A percentile compares a stretch with the other conserved stretches of the same genome.
Conservation (phyloP, 2,329 filamentous ascomycete genomes). For the Neocucurbitaria cava region DNA sequence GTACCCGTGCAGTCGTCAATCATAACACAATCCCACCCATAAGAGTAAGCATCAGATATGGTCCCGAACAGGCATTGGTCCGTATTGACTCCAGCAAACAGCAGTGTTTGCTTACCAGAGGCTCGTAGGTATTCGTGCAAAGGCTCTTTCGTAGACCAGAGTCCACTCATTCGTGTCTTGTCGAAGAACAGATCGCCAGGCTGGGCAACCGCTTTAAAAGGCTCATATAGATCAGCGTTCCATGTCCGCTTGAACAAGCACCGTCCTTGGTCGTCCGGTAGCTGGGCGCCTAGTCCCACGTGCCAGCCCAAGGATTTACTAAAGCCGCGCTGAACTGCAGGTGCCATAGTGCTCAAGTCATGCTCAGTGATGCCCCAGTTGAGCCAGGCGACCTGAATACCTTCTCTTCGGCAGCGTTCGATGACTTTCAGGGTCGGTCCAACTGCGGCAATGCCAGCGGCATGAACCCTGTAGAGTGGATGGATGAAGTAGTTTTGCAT, state of each 20-base stretch:
- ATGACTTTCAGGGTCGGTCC: slow-evolving; percentile 49
- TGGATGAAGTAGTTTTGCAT: slow-evolving; percentile 56
- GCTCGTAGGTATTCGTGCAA: slow-evolving; percentile 51
- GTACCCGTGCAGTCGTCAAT: slow-evolving; percentile 52
- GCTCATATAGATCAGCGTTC: slow-evolving; percentile 53
- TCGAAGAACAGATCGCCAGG: slow-evolving; percentile 53
- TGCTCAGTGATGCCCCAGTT: slow-evolving; percentile 53
- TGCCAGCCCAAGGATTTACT: slow-evolving; percentile 53
- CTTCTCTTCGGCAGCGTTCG: slow-evolving; percentile 49
- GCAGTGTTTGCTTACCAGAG: slow-evolving; percentile 51
- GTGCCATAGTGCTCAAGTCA: slow-evolving; percentile 49
- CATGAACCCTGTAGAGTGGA: slow-evolving; percentile 38
- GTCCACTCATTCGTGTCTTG: slow-evolving; percentile 52
- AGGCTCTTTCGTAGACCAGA: slow-evolving; percentile 51
- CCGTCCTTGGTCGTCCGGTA: slow-evolving; percentile 48
- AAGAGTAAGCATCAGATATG: slow-evolving; percentile 51
- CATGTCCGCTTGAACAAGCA: slow-evolving; percentile 53
- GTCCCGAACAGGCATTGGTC: slow-evolving; percentile 54
- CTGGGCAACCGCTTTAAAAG: slow-evolving; percentile 46
- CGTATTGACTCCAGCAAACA: slow-evolving; percentile 54
- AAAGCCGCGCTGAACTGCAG: slow-evolving; percentile 52
- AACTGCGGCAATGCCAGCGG: slow-evolving; percentile 40
- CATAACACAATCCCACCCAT: slow-evolving; percentile 52
- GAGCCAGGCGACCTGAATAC: slow-evolving; percentile 51
- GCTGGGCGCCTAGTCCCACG: slow-evolving; percentile 47